phyloP scores from a whole-genome alignment of 2,329 filamentous ascomycete species.

The Pseudocercospora crystallina region DNA sequence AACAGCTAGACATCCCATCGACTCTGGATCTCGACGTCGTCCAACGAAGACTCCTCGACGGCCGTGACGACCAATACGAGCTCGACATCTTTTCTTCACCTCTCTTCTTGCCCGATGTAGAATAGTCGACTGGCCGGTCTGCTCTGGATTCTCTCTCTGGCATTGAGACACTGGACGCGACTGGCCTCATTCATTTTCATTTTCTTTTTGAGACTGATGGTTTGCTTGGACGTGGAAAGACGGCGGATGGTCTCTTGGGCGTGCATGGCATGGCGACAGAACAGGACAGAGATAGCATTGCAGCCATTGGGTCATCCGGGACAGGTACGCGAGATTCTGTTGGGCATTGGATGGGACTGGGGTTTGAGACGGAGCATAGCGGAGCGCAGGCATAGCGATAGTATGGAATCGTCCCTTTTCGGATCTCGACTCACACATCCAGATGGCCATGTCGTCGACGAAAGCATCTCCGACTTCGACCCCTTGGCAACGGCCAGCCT shows the following conservation, averaged over 20 bases:
- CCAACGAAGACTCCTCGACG: not conserved
- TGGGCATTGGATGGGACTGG: not conserved
- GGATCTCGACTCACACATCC: no score
- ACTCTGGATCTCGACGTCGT: not conserved
- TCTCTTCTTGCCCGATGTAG: slow-evolving; percentile 9
- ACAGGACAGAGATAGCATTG: slow-evolving; percentile 8
- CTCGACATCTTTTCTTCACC: not conserved
- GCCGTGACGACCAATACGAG: not conserved
- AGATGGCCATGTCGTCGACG: no score
- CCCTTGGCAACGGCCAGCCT: no score
- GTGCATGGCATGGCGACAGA: not conserved
- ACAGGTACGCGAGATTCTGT: not conserved
- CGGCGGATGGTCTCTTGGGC: not conserved
- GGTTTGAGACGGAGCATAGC: not conserved
- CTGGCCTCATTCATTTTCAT: no score
- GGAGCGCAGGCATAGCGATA: not conserved
- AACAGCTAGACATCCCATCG: slow-evolving; percentile 15
- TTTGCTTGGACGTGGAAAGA: not conserved
- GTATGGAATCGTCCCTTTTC: not conserved
- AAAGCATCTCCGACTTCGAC: no score
- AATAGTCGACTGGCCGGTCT: slow-evolving; percentile 9
- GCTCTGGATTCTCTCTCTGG: not conserved
- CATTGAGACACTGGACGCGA: no score
- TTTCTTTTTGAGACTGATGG: not conserved
- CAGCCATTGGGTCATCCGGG: not conserved